These are phyloP conservation scores for Saccharomycopsis vini DNA, from an alignment of 805 yeast genomes.

Conservation along the genomic window DNA sequence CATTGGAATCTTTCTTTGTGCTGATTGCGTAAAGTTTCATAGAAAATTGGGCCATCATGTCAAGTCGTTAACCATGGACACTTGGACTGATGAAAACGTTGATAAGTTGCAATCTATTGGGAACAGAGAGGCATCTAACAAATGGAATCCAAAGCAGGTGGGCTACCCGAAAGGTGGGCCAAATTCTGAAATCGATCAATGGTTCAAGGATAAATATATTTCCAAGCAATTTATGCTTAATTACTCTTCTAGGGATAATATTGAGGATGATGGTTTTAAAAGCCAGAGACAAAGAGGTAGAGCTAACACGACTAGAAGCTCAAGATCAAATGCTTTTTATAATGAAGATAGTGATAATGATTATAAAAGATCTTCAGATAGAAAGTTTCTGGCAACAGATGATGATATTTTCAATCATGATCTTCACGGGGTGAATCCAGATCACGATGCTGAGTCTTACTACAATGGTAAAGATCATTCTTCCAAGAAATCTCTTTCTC, in stretches of 20 bases:
- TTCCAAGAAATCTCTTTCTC: too few relatives aligned
- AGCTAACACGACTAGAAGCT: too few relatives aligned
- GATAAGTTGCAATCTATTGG: constrained; percentile 40
- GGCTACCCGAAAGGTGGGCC: constrained; percentile 75
- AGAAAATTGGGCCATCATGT: constrained; percentile 61
- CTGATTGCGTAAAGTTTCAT: constrained; percentile 77
- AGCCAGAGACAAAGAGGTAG: too few relatives aligned
- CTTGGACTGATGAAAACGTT: constrained; percentile 54
- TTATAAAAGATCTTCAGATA: constrained; percentile 12
- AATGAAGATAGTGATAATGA: constrained; percentile 9
- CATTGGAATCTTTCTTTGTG: constrained; percentile 66
- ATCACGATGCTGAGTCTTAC: constrained; percentile 12
- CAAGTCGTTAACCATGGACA: constrained; percentile 64
- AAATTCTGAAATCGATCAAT: constrained; percentile 49
- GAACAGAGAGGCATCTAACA: constrained; percentile 46
- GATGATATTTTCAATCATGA: constrained; percentile 11
- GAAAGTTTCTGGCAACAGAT: background rate
- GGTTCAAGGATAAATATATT: constrained; percentile 59
- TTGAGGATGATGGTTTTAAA: constrained; percentile 28
- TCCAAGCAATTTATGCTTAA: constrained; percentile 41
- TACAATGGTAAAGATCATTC: constrained; percentile 6
- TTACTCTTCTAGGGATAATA: constrained; percentile 20
- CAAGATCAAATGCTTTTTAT: constrained; percentile 8
- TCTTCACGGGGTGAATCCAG: constrained; percentile 5
- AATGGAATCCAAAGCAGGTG: constrained; percentile 61